Conservation (phyloP, 164 flowering plant species). For the Piper betle region DNA sequence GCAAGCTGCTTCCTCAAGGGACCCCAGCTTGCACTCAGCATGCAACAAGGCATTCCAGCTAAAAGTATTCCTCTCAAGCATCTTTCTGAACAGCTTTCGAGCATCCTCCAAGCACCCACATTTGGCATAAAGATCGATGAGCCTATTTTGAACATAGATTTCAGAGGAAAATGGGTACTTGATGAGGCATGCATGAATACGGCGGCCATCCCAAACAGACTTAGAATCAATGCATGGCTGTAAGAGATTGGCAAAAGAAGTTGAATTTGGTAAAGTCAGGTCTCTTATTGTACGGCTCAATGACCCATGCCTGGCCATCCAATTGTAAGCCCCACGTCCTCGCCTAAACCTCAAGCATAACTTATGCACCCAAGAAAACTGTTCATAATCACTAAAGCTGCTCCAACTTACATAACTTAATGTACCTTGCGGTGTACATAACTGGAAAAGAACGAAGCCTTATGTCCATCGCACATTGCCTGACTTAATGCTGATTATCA, state of each 20-base stretch:
- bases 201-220: constrained; percentile 8
- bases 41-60: constrained; percentile 17
- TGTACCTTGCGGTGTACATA: too few species aligned
- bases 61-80: constrained; percentile 15
- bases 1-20: constrained; percentile 8
- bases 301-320: constrained; percentile 11
- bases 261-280: constrained; percentile 14
- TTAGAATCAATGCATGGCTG: constrained; percentile 10
- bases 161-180: constrained; percentile 16
- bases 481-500: too few species aligned
- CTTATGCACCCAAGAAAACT: too few species aligned
- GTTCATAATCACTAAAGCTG: too few species aligned
- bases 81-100: constrained; percentile 11
- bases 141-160: constrained; percentile 15
- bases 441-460: too few species aligned
- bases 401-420: too few species aligned
- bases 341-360: too few species aligned
- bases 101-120: constrained; percentile 15
- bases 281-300: constrained; percentile 3
- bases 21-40: constrained; percentile 10
- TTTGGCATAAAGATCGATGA: constrained; percentile 14
- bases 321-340: background rate
- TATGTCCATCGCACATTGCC: too few species aligned
- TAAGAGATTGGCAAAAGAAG: constrained; percentile 11
- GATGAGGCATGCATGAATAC: constrained; percentile 14